Evolutionary conservation across 257 asterid genomes (phyloP).

Genomic region (Nicotiana obtusifolia): DNA sequence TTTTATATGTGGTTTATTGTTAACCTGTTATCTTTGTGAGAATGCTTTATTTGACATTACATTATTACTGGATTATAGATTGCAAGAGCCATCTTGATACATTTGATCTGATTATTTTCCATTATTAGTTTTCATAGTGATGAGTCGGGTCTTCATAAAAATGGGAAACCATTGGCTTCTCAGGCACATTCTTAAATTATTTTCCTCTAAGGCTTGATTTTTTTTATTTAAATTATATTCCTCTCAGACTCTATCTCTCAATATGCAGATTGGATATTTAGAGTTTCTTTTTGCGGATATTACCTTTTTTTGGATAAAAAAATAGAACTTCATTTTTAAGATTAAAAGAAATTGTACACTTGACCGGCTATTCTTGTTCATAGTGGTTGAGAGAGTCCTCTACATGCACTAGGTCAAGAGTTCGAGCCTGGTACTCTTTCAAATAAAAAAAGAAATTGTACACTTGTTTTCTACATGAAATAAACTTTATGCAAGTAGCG

Average conservation of each 20-base stretch:
- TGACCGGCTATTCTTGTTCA: too few relatives aligned
- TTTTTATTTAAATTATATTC: not conserved
- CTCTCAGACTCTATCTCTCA: not conserved
- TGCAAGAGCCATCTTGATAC: not conserved
- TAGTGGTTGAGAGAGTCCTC: too few relatives aligned
- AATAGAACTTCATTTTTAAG: too few relatives aligned
- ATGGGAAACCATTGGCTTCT: not conserved
- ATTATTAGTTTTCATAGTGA: not conserved
- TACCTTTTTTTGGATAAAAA: too few relatives aligned
- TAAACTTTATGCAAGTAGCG: not conserved
- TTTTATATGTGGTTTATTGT: not conserved
- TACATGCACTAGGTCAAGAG: too few relatives aligned
- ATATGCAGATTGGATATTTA: not conserved
- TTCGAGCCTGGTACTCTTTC: too few relatives aligned
- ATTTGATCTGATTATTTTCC: not conserved
- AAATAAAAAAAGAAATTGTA: not conserved
- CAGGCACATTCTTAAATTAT: not conserved
- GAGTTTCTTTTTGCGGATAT: not conserved
- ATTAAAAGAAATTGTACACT: too few relatives aligned
- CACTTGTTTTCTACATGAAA: not conserved
- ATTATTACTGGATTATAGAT: not conserved
- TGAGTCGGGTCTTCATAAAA: too few relatives aligned
- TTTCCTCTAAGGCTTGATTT: not conserved
- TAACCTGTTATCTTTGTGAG: not conserved
- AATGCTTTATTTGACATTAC: not conserved